Base-by-base conservation (phyloP, 2,329 filamentous ascomycete genomes). In the Aspergillus eucalypticola region DNA sequence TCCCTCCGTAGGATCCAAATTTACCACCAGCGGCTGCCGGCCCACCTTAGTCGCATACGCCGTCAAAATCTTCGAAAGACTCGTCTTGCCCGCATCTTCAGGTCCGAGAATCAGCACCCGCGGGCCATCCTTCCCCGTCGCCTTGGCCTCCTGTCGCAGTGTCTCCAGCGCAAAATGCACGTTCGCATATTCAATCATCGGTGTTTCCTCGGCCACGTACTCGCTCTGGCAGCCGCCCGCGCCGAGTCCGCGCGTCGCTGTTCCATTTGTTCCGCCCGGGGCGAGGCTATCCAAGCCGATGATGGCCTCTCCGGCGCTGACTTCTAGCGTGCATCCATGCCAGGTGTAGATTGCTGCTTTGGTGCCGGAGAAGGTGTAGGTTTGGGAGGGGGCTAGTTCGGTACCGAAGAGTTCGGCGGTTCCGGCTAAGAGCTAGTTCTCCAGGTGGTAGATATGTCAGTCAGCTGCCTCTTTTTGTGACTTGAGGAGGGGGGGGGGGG, bases 321-420 rank as follows among this genome's bases (percentile, higher is more conserved):
- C 83, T 75, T 97, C 91, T 62, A 99, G 80, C 56, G 87, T 87
- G 77, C 92, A 97, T 69, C 95, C 94, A 71, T 94, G 88, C 89
- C 92, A 96, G 54, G 93, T 96, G 75, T 91, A 91, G 70, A 99
- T 89, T 62, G 94, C 93, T 60, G 90, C 90, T 79, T 96, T 96
- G 67, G 85, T 86, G 58, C 91, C 90, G 49, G 85, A 84, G 76
- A 99, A 94, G 32, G 83, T 88, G 79, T 98, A 98, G 8, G 86
- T 83, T 54, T 90, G 89, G 59, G 89, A 90, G 8, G 86, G 84
- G 10, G 92, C 92, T 46, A 99, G 89, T 79, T 99, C 95, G 58
- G 94, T 93, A 73, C 95, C 95, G 73, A 98, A 96, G 71, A 96
- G 87, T 76, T 99, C 95, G 52, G 94, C 95, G 1, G 89, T 92